Base-by-base conservation (phyloP, 768 basidiomycete genomes). In the Boletellus sp. region DNA sequence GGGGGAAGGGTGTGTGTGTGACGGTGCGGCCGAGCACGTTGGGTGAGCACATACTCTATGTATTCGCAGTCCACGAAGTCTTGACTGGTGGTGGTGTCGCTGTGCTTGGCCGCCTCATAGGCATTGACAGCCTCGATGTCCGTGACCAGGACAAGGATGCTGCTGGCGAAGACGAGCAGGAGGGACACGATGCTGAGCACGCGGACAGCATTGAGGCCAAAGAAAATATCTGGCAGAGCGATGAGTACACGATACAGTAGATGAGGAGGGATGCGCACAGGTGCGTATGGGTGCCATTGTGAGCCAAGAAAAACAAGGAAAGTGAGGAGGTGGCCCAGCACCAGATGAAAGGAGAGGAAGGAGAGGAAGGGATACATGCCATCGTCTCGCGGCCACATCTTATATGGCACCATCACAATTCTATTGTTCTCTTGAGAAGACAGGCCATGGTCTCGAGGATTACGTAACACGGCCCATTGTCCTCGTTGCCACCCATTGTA, bases 141-240 rank as follows among this genome's bases (percentile, higher is more conserved):
- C 45, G 78, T 76, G 23, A 84, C 84, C 38, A 90, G 76, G 23
- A 82, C 83, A 47, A 88, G 78, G 52, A 89, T 82, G 52, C 80
- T 90, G 72, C 80, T 90, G 13, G 88, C 73, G 53, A 95, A 86
- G 38, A 92, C 88, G 41, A 94, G 80, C 7, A 88, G 54, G 45
- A 95, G 77, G 8, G 82, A 77, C 45, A 94, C 76, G 59, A 96
- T 82, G 70, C 89, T 90, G 40, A 96, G 68, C 32, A 78, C 70
- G 24, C 94, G 89, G 61, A 90, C 78, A 61, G 64, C 76, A 61
- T 95, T 94, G 61, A 95, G 84, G 40, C 77, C 79, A 60, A 89
- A 82, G 73, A 91, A 93, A 22, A 78, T 61, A 58, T 83, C 77
- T 78, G 55, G 10, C 33, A 4, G 44, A 22, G 15, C 23, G 26